Percentiles rank a stretch among this genome's conserved stretches.
Conservation (phyloP, 345 rosid species). For the Tarenaya hassleriana region DNA sequence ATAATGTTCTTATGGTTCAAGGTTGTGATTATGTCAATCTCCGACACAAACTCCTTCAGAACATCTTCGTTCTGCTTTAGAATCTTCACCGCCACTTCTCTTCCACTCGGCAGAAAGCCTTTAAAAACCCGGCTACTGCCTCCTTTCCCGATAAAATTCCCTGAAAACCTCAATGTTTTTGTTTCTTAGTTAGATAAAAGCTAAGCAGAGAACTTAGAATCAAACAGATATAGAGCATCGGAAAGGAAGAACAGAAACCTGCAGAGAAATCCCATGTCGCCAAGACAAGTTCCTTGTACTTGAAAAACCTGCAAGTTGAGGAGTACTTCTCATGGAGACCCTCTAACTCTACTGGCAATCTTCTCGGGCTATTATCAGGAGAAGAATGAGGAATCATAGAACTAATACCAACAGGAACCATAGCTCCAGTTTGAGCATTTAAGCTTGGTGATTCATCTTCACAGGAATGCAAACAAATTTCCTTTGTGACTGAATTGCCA, state of each 20-base stretch:
- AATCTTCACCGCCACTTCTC: constrained; percentile 90
- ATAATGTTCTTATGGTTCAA: constrained; percentile 74
- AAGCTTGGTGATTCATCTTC: constrained; percentile 26
- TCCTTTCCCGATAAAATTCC: constrained; percentile 81
- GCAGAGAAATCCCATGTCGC: constrained; percentile 61
- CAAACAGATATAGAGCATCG: not conserved
- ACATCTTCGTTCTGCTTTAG: constrained; percentile 59
- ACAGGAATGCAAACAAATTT: constrained; percentile 16
- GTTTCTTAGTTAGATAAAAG: constrained; percentile 12
- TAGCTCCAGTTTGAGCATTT: constrained; percentile 35
- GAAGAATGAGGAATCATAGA: constrained; percentile 23
- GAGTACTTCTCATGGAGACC: constrained; percentile 60
- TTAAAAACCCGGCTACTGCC: constrained; percentile 80
- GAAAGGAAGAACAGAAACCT: constrained; percentile 41
- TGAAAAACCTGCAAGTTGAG: constrained; percentile 63
- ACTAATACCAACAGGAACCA: constrained; percentile 36
- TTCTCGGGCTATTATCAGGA: constrained; percentile 24
- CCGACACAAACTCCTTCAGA: constrained; percentile 60
- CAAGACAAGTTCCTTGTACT: constrained; percentile 56
- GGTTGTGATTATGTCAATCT: constrained; percentile 74
- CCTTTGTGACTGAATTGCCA: constrained; percentile 38
- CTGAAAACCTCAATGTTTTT: constrained; percentile 34
- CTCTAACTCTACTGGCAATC: constrained; percentile 45
- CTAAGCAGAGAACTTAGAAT: constrained; percentile 6
- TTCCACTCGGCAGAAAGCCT: constrained; percentile 73